A percentile compares a stretch with the other conserved stretches of the same genome.
Conservation (phyloP, 129 eudicot species). For the Chrysanthemum lavandulifolium region DNA sequence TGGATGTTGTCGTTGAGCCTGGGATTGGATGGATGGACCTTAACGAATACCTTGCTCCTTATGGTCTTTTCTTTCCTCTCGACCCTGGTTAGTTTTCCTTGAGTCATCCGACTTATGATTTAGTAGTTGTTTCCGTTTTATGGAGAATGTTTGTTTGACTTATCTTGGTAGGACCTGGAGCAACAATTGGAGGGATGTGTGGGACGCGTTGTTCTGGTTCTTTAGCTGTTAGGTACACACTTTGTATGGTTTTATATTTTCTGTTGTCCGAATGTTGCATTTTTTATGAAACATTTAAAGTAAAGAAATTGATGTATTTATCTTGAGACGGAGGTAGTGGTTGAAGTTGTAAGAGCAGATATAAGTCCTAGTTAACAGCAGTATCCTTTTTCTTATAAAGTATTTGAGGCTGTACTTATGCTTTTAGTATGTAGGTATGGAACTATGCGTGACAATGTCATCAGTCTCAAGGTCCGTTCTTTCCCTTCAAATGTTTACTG, state of each 20-base stretch:
- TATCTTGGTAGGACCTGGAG: constrained; percentile 80
- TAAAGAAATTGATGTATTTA: no score
- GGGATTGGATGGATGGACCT: constrained; percentile 99
- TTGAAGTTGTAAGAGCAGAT: no score
- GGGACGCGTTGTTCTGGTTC: constrained; percentile 99
- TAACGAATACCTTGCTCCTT: constrained; percentile 88
- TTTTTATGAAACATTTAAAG: neutral
- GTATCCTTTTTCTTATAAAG: neutral
- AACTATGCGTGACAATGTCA: constrained; percentile 97
- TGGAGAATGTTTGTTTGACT: neutral
- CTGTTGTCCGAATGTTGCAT: constrained; percentile 2
- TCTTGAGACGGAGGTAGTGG: no score
- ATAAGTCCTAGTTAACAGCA: no score
- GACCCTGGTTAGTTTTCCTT: constrained; percentile 76
- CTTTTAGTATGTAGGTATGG: constrained; percentile 79
- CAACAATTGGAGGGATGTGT: constrained; percentile 99
- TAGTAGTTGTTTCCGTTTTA: no score
- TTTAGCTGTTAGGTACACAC: constrained; percentile 84
- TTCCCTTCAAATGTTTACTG: neutral
- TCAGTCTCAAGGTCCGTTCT: constrained; percentile 69
- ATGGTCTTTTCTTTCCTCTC: constrained; percentile 93
- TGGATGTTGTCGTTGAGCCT: constrained; percentile 99
- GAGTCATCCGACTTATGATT: no score
- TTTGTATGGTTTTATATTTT: constrained; percentile 8
- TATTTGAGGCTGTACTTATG: constrained; percentile 28